These are phyloP conservation scores for Triangularia setosa DNA, from an alignment of 2,329 filamentous ascomycete species.

Conservation along the genomic window DNA sequence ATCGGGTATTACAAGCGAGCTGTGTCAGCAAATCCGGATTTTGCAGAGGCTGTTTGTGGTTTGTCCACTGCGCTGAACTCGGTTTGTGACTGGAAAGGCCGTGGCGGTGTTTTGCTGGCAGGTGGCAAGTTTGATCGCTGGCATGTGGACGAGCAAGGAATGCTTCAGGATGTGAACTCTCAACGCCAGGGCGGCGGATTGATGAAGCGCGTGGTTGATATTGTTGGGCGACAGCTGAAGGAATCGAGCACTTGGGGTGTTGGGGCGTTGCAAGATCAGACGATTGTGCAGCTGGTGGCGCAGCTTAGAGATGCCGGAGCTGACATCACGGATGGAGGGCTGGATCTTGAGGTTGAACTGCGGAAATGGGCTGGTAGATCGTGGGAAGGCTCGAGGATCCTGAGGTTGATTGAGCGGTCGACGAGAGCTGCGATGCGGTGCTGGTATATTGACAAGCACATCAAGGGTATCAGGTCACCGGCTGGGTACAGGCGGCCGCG, in stretches of 20 bases:
- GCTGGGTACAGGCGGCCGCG: conserved; percentile 66
- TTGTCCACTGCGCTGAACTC: conserved; percentile 93
- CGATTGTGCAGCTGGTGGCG: conserved; percentile 48
- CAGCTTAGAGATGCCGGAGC: conserved; percentile 43
- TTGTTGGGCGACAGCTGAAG: conserved; percentile 80
- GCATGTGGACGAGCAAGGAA: conserved; percentile 84
- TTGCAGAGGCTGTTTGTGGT: conserved; percentile 94
- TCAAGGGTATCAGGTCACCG: conserved; percentile 55
- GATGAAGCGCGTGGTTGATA: conserved; percentile 84
- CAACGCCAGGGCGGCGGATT: conserved; percentile 67
- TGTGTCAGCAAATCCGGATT: conserved; percentile 87
- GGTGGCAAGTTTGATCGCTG: conserved; percentile 76
- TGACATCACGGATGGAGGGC: conserved; percentile 31
- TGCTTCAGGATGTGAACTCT: conserved; percentile 69
- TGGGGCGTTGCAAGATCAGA: conserved; percentile 58
- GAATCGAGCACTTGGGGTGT: conserved; percentile 86
- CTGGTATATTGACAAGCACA: conserved; percentile 82
- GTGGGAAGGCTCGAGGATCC: conserved; percentile 84
- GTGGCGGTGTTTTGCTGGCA: conserved; percentile 78
- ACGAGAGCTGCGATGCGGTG: conserved; percentile 74
- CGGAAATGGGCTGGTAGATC: conserved; percentile 65
- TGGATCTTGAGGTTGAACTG: conserved; percentile 41
- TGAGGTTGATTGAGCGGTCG: conserved; percentile 80
- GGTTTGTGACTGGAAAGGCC: conserved; percentile 88
- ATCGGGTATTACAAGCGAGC: conserved; percentile 89